phyloP scores from a whole-genome alignment of 345 rosid genomes.

The Laguncularia racemosa region DNA sequence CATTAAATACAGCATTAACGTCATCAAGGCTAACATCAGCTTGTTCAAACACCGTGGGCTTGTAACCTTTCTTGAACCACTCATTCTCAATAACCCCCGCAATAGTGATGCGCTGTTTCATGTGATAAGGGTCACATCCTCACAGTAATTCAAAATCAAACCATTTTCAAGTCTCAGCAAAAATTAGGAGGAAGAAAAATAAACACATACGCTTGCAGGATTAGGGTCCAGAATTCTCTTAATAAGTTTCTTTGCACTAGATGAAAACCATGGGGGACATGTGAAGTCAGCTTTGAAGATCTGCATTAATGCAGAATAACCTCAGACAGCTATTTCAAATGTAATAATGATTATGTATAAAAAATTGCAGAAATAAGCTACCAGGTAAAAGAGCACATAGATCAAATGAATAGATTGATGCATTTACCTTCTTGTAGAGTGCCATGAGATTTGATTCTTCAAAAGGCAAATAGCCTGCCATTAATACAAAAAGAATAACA shows the following conservation, averaged over 20 bases:
- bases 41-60: constrained; percentile 74
- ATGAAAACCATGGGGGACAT: constrained; percentile 93
- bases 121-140: constrained; percentile 12
- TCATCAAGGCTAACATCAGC: constrained; percentile 73
- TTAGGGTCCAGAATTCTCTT: constrained; percentile 87
- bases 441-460: constrained; percentile 84
- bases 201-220: constrained; percentile 59
- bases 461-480: constrained; percentile 98
- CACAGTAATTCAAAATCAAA: not conserved
- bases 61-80: constrained; percentile 98
- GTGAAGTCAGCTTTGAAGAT: constrained; percentile 86
- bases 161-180: constrained; percentile 3
- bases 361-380: not conserved
- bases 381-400: not conserved
- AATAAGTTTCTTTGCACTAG: constrained; percentile 89
- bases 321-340: constrained; percentile 1
- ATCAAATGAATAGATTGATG: constrained; percentile 2
- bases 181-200: not conserved
- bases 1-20: constrained; percentile 76
- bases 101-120: constrained; percentile 72
- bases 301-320: constrained; percentile 32
- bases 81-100: constrained; percentile 83
- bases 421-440: constrained; percentile 67
- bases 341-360: not conserved
- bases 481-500: constrained; percentile 89